phyloP scores from a whole-genome alignment of 805 yeast species.

The Zygoascus biomembranicola region DNA sequence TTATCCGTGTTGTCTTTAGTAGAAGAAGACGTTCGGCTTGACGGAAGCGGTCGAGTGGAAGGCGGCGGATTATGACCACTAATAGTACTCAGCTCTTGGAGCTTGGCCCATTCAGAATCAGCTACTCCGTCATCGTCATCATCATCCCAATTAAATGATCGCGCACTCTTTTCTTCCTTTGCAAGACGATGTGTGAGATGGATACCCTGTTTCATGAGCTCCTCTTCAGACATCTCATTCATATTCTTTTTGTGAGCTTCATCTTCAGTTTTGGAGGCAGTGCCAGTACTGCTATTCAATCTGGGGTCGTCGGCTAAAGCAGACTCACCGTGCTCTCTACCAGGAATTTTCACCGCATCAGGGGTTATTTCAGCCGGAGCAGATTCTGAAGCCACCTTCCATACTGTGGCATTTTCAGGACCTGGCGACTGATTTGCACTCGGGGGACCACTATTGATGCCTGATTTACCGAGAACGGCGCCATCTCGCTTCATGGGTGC shows the following conservation, averaged over 20 bases:
- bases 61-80: background rate
- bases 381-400: conserved; percentile 13
- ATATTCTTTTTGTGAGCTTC: conserved; percentile 1
- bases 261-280: background rate
- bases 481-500: conserved; percentile 17
- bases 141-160: conserved; percentile 31
- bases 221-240: conserved; percentile 25
- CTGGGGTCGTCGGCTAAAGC: background rate
- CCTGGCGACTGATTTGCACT: conserved; percentile 13
- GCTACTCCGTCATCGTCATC: conserved; percentile 27
- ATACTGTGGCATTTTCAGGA: conserved; percentile 15
- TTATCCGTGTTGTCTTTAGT: background rate
- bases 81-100: background rate
- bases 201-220: conserved; percentile 28
- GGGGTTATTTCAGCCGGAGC: background rate
- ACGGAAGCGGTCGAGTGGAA: background rate
- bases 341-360: background rate
- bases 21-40: conserved; percentile 4
- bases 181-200: conserved; percentile 27
- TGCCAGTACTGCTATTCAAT: background rate
- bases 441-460: conserved; percentile 11
- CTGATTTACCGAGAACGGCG: background rate
- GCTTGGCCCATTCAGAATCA: conserved; percentile 11
- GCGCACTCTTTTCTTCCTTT: conserved; percentile 14
- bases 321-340: too few relatives aligned